Conservation (phyloP, 768 basidiomycete species). For the Candolleomyces aberdarensis region DNA sequence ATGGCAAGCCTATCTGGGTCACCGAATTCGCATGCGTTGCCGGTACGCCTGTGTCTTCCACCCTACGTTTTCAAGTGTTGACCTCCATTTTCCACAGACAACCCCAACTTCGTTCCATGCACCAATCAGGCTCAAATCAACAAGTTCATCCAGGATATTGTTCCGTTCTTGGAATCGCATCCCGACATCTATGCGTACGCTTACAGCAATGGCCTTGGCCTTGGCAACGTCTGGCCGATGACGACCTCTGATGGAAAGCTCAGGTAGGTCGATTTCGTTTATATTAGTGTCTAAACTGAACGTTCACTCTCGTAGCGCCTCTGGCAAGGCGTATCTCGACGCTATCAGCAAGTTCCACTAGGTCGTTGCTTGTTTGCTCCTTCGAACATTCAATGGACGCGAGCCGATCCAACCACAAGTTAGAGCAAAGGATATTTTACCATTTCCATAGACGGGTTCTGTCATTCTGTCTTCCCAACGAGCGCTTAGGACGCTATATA, state of each 20-base stretch:
- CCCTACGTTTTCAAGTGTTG: neutral
- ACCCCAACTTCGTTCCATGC: conserved; percentile 39
- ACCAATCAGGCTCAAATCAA: conserved; percentile 42
- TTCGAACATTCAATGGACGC: too few relatives aligned
- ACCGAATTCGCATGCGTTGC: conserved; percentile 49
- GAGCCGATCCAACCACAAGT: too few relatives aligned
- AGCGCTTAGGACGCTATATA: too few relatives aligned
- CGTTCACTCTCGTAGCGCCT: conserved; percentile 26
- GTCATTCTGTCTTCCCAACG: too few relatives aligned
- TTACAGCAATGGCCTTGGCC: conserved; percentile 45
- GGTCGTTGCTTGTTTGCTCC: neutral
- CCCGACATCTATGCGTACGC: conserved; percentile 39
- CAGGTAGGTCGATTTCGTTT: conserved; percentile 23
- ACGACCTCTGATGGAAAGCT: conserved; percentile 29
- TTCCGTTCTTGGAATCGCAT: conserved; percentile 36
- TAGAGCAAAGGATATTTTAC: too few relatives aligned
- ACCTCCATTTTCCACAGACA: conserved; percentile 21
- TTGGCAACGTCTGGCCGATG: conserved; percentile 46
- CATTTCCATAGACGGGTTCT: too few relatives aligned
- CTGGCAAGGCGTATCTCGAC: conserved; percentile 38
- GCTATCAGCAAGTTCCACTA: conserved; percentile 38
- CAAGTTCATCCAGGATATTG: conserved; percentile 36
- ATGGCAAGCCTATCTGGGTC: conserved; percentile 47
- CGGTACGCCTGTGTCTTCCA: conserved; percentile 22
- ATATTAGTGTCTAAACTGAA: neutral